A percentile compares a stretch with the other conserved stretches of the same genome.
phyloP scores from a whole-genome alignment of 202 grass and related monocot genomes.

The Schoenoplectus triqueter region DNA sequence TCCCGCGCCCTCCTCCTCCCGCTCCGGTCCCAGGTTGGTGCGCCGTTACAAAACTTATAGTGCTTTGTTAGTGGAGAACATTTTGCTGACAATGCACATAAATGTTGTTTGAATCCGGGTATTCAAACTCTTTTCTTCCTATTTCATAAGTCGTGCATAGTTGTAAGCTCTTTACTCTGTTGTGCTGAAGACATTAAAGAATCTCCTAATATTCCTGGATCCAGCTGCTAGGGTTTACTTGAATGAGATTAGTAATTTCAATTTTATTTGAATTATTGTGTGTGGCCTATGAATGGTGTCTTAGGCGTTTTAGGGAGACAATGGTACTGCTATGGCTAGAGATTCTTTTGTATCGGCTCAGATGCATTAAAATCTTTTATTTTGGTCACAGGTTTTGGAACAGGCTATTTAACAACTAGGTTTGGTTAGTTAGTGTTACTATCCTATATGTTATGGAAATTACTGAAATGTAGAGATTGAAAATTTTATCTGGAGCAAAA shows the following conservation, averaged over 20 bases:
- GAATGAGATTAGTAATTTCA: not conserved
- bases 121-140: no score
- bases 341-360: not conserved
- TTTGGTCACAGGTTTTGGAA: not conserved
- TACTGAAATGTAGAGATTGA: not conserved
- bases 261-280: not conserved
- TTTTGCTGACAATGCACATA: no score
- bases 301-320: not conserved
- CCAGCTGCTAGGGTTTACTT: not conserved
- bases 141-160: not conserved
- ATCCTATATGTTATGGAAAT: not conserved
- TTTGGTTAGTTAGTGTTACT: not conserved
- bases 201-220: not conserved
- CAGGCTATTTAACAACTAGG: not conserved
- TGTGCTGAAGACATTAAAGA: not conserved
- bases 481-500: not conserved
- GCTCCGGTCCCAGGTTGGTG: constrained; percentile 56
- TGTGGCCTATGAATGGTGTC: not conserved
- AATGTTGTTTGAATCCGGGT: no score
- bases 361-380: not conserved
- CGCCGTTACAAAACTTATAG: not conserved
- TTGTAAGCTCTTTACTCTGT: not conserved
- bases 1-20: constrained; percentile 37
- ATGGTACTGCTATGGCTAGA: not conserved
- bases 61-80: no score